Evolutionary conservation across 148 eudicot species (phyloP), one percentile per base, ranked within the genome.

Genomic region (Arctostaphylos glauca): DNA sequence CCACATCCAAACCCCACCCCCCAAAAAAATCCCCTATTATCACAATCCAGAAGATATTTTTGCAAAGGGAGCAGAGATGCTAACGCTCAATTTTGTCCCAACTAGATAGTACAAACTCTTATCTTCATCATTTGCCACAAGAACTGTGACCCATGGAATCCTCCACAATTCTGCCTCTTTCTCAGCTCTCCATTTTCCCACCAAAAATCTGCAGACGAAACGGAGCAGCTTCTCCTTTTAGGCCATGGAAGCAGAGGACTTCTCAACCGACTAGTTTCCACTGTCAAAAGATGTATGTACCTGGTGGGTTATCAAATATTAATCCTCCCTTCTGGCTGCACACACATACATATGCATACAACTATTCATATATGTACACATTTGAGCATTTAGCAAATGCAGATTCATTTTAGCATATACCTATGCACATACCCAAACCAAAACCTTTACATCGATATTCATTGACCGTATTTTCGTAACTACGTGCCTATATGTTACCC

Each of bases 261-360:
- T 82, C 84, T 53, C 78, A 73, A 59, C 70, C 82, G n/a, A 79
- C 91, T 75, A 90, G 52, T 68, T 18, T 91, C 71, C 88, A 81
- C 55, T 96, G 99, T 80, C 86, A 87, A 84, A 96, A 96, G 92
- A 96, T 96, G 99, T 93, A 83, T 87, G 99, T 96, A 58, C 97
- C 98, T 13, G 98, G 98, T 95, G 84, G 74, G 91, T 89, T 44
- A 53, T 75, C 53, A 14, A 31, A 31, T 31, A 43, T 70, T 79
- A 70, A 52, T 74, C 72, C 64, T 73, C 77, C 38, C 23, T 18
- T 4, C 47, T 31, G 8, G 48, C 50, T 81, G 31, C 59, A 75
- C 25, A 71, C 31, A 70, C n/a, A 38, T 2, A 44, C 21, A 6
- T 64, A 19, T 48, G 7, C 10, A 52, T 0, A 23, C 15, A 38